These are phyloP conservation scores for Sonneratia caseolaris DNA, from an alignment of 345 rosid genomes.

Conservation along the genomic window DNA sequence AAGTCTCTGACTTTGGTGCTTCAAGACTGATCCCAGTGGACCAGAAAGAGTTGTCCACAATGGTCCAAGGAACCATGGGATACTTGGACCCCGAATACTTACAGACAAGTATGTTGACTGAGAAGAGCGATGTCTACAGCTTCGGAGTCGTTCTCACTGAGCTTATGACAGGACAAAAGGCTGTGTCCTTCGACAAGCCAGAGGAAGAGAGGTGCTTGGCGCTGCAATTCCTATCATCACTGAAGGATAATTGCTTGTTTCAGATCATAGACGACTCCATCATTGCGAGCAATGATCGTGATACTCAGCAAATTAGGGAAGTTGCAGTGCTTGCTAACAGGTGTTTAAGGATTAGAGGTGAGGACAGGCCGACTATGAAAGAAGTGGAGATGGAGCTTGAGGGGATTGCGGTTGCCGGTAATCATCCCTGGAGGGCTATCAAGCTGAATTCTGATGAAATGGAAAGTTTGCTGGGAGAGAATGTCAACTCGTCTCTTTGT, in stretches of 20 bases:
- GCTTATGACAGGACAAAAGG: conserved; percentile 31
- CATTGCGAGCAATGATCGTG: too few species aligned
- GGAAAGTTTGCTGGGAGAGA: neutral
- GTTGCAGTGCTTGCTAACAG: conserved; percentile 28
- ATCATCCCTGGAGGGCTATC: neutral
- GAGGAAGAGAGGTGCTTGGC: conserved; percentile 20
- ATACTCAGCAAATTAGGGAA: too few species aligned
- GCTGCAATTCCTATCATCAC: conserved; percentile 14
- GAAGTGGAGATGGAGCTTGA: conserved; percentile 16
- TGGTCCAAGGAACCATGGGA: conserved; percentile 17
- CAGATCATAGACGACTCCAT: conserved; percentile 15
- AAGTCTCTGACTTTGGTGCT: conserved; percentile 35
- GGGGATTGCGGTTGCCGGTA: neutral
- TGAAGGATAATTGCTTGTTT: conserved; percentile 19
- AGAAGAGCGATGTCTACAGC: conserved; percentile 21
- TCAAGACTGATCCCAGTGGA: conserved; percentile 20
- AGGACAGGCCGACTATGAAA: conserved; percentile 36
- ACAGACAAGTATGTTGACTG: conserved; percentile 11
- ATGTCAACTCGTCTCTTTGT: neutral
- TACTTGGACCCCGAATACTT: conserved; percentile 19
- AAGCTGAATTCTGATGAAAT: neutral
- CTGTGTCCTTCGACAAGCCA: conserved; percentile 10
- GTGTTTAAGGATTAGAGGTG: conserved; percentile 27
- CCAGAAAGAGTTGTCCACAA: conserved; percentile 2
- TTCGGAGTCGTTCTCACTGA: conserved; percentile 28